These are phyloP conservation scores for Chytriomyces sp. DNA, from an alignment of 192 early-diverging fungal species.

Conservation along the genomic window DNA sequence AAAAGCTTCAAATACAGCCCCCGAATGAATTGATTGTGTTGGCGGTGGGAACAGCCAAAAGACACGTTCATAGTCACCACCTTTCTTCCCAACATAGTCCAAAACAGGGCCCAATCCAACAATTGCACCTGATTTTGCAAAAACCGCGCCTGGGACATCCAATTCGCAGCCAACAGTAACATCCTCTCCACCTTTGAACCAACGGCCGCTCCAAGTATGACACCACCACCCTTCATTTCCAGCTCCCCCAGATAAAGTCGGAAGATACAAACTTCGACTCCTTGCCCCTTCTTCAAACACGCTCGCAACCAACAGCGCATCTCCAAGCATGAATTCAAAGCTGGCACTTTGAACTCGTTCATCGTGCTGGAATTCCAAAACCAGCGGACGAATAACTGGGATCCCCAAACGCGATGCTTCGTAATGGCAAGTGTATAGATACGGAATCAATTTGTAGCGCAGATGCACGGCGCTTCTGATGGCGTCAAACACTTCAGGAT, in stretches of 20 bases:
- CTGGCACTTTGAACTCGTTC: slow-evolving; percentile 33
- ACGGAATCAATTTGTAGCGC: slow-evolving; percentile 62
- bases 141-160: slow-evolving; percentile 46
- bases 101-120: slow-evolving; percentile 51
- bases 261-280: slow-evolving; percentile 45
- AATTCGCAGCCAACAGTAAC: slow-evolving; percentile 46
- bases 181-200: slow-evolving; percentile 44
- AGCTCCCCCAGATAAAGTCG: background rate
- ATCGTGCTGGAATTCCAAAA: slow-evolving; percentile 62
- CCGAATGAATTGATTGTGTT: too few species aligned
- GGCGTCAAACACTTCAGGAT: slow-evolving; percentile 51
- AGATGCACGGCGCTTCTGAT: slow-evolving; percentile 58
- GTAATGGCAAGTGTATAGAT: slow-evolving; percentile 56
- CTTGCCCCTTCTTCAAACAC: slow-evolving; percentile 46
- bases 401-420: slow-evolving; percentile 38
- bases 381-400: slow-evolving; percentile 59
- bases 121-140: slow-evolving; percentile 49
- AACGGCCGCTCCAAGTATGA: slow-evolving; percentile 51
- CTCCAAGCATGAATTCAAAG: slow-evolving; percentile 65
- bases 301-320: slow-evolving; percentile 54
- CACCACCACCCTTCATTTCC: slow-evolving; percentile 46
- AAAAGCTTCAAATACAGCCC: slow-evolving; percentile 4
- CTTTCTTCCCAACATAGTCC: slow-evolving; percentile 42
- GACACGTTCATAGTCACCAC: slow-evolving; percentile 46
- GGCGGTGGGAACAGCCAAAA: slow-evolving; percentile 54